Evolutionary conservation across 2,329 filamentous ascomycete genomes (phyloP).

Genomic region (Colletotrichum cordylinicola): DNA sequence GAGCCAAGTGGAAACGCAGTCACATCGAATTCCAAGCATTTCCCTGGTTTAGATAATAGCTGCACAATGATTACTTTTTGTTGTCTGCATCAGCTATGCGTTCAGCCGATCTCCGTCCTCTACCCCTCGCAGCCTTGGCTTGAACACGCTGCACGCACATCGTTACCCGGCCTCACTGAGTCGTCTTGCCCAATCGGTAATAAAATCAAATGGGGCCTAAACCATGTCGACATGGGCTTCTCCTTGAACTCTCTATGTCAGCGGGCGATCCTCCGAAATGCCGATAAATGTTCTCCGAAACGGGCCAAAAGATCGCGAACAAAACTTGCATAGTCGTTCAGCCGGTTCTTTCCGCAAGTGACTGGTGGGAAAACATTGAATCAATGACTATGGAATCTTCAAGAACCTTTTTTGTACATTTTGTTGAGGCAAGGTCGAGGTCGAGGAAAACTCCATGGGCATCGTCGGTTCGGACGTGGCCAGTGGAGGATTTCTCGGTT

Average conservation of each 20-base stretch:
- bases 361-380: neutral
- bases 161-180: neutral
- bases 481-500: neutral
- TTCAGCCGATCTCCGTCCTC: neutral
- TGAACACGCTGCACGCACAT: neutral
- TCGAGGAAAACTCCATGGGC: neutral
- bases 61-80: neutral
- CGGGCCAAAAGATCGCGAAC: neutral
- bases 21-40: rapidly evolving
- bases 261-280: neutral
- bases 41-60: too few species aligned
- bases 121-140: neutral
- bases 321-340: rapidly evolving
- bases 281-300: neutral
- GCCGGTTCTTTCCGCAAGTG: neutral
- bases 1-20: too few species aligned
- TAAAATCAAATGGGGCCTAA: neutral
- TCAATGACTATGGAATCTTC: too few species aligned
- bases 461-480: neutral
- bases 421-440: neutral
- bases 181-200: neutral
- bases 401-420: too few species aligned
- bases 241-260: rapidly evolving
- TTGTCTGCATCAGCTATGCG: neutral
- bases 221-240: neutral